phyloP scores from a whole-genome alignment of 371 early-diverging fungal genomes.

The Nematocida parisii region DNA sequence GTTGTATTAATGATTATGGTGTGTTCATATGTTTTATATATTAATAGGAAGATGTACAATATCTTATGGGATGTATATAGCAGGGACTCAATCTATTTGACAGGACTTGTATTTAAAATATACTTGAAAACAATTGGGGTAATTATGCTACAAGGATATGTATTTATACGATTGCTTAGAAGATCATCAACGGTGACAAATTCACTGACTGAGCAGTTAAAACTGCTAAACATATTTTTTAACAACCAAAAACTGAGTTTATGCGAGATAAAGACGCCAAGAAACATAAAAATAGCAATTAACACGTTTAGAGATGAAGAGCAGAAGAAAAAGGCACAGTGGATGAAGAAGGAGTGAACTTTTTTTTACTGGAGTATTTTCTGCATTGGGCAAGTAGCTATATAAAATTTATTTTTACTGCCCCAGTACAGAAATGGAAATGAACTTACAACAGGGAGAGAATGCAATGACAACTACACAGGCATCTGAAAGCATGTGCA shows the following conservation, averaged over 20 bases:
- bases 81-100: background rate
- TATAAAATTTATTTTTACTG: constrained; percentile 22
- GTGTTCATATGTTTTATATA: constrained; percentile 18
- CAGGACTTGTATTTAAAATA: constrained; percentile 15
- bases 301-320: constrained; percentile 35
- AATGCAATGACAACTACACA: background rate
- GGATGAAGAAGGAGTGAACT: constrained; percentile 1
- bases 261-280: constrained; percentile 31
- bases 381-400: background rate
- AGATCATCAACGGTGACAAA: constrained; percentile 8
- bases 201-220: constrained; percentile 36
- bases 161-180: constrained; percentile 32
- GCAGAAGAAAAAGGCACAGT: constrained; percentile 18
- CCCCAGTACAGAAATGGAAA: constrained; percentile 47
- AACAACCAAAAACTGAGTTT: constrained; percentile 20
- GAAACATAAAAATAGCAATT: constrained; percentile 19
- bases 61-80: constrained; percentile 16
- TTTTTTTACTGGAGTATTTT: background rate
- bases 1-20: constrained; percentile 16
- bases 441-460: constrained; percentile 40
- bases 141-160: constrained; percentile 23
- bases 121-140: constrained; percentile 31
- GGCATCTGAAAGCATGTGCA: constrained; percentile 44
- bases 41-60: constrained; percentile 15
- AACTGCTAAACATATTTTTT: constrained; percentile 39